A percentile compares a stretch with the other conserved stretches of the same genome.
Conservation (phyloP, 2,329 filamentous ascomycete genomes). For the Beauveria medogensis region DNA sequence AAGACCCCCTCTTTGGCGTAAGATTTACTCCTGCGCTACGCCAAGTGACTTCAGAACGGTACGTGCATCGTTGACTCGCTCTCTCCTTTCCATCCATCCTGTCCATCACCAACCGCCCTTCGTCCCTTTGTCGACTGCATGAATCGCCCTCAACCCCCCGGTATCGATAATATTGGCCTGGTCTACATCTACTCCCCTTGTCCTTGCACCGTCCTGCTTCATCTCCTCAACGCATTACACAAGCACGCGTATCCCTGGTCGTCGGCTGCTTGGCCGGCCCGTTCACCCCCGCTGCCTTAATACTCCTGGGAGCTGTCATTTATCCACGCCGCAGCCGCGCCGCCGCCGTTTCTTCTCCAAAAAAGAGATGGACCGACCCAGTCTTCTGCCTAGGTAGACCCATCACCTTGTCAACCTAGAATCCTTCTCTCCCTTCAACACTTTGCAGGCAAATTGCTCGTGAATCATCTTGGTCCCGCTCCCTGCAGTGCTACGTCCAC, state of each 20-base stretch:
- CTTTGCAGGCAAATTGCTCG: neutral
- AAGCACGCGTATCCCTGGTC: constrained; percentile 2
- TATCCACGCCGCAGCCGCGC: constrained; percentile 10
- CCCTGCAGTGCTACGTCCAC: neutral
- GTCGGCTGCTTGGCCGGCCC: constrained; percentile 5
- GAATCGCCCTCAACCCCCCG: neutral
- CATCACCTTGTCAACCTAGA: constrained; percentile 4
- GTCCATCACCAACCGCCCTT: neutral
- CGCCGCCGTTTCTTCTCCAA: constrained; percentile 2
- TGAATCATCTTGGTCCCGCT: neutral
- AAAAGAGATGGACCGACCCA: constrained; percentile 8
- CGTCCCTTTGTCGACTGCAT: neutral
- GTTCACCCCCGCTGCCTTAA: constrained; percentile 10
- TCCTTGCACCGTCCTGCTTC: neutral
- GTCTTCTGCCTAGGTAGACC: constrained; percentile 5
- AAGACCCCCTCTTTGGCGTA: neutral
- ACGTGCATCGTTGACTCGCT: constrained; percentile 6
- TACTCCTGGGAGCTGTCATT: constrained; percentile 6
- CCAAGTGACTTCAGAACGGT: constrained; percentile 3
- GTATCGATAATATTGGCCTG: neutral
- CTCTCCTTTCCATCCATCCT: neutral
- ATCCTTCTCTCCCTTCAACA: neutral
- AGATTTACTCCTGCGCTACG: neutral
- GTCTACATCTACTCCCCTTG: neutral
- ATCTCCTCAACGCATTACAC: neutral